Evolutionary conservation across 371 early-diverging fungal species (phyloP), one percentile per base, ranked within the genome.

Genomic region (Syncephalastrum sp.): DNA sequence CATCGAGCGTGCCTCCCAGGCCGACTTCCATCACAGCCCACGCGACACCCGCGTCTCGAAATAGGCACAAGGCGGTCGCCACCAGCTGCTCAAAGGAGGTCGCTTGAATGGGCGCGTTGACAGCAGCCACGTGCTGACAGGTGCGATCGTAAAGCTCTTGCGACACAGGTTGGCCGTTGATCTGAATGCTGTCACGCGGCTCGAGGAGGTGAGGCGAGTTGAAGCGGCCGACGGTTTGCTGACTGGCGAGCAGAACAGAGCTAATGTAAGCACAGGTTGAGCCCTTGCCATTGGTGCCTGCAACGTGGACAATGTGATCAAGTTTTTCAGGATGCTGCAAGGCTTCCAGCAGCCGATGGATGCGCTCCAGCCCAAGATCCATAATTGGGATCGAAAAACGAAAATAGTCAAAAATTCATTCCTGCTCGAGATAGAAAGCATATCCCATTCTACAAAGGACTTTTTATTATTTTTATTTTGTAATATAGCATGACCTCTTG

Each of bases 221-320:
- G 78, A 87, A 92, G 17, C 82, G 77, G 27, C 88, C 92, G 12
- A 79, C 78, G 5, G 57, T 64, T 4, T 67, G 63, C 14, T 57
- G 61, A 3, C 29, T 29, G 29, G 29, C 29, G 7, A 53, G 17
- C 10, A 88, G 60, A 10, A 86, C 84, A 3, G 70, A 59, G 5
- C 82, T 45, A 24, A 84, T 57, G 54, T 79, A 75, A 2, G 92
- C 85, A 60, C 85, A 84, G 3, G 87, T 84, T 0, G 90, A 90
- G 8, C 93, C 93, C 57, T 94, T 94, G 54, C 94, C 94, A 57
- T 94, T 94, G 24, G 93, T 93, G 13, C 94, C 93, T n/a, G 93
- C 78, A 19, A 94, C 79, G 57, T 94, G 94, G 50, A 93, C 89
- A 19, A 90, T 62, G 58, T 90, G 87, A 42, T 92, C 68, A 17